Conservation (phyloP, 345 rosid genomes). For the Rhizophora mangle region DNA sequence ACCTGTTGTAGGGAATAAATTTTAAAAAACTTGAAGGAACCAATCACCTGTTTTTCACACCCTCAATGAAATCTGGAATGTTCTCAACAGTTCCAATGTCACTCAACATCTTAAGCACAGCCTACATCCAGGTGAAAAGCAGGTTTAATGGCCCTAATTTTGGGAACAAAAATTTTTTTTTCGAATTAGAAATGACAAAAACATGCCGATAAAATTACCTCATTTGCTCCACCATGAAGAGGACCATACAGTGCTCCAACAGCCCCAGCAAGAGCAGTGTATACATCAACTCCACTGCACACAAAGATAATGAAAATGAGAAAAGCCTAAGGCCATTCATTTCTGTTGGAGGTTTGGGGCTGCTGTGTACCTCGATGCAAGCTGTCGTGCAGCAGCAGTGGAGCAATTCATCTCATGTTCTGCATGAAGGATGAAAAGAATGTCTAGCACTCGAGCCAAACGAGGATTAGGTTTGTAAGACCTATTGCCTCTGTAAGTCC, state of each 20-base stretch:
- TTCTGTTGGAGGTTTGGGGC: slow-evolving; percentile 9
- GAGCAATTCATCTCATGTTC: slow-evolving; percentile 99
- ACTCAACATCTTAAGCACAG: slow-evolving; percentile 93
- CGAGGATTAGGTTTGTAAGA: slow-evolving; percentile 88
- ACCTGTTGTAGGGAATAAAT: not conserved
- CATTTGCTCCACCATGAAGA: slow-evolving; percentile 99
- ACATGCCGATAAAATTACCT: slow-evolving; percentile 43
- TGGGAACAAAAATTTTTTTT: too few relatives aligned
- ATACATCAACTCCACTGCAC: slow-evolving; percentile 90
- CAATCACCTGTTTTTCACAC: slow-evolving; percentile 83
- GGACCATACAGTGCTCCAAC: slow-evolving; percentile 97
- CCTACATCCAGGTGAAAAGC: slow-evolving; percentile 38
- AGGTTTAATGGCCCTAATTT: not conserved
- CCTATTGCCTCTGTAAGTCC: slow-evolving; percentile 67
- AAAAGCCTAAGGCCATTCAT: slow-evolving; percentile 4
- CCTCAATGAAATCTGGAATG: slow-evolving; percentile 89
- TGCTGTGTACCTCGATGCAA: slow-evolving; percentile 74
- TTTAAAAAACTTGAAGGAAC: not conserved
- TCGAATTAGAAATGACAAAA: not conserved
- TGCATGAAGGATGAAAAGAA: slow-evolving; percentile 90
- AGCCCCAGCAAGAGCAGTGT: slow-evolving; percentile 90
- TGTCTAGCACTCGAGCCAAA: slow-evolving; percentile 81
- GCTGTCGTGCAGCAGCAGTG: slow-evolving; percentile 94
- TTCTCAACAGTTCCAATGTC: slow-evolving; percentile 90
- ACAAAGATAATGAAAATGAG: slow-evolving; percentile 2